phyloP scores from a whole-genome alignment of 2,329 filamentous ascomycete genomes.

The Escovopsis sp. region DNA sequence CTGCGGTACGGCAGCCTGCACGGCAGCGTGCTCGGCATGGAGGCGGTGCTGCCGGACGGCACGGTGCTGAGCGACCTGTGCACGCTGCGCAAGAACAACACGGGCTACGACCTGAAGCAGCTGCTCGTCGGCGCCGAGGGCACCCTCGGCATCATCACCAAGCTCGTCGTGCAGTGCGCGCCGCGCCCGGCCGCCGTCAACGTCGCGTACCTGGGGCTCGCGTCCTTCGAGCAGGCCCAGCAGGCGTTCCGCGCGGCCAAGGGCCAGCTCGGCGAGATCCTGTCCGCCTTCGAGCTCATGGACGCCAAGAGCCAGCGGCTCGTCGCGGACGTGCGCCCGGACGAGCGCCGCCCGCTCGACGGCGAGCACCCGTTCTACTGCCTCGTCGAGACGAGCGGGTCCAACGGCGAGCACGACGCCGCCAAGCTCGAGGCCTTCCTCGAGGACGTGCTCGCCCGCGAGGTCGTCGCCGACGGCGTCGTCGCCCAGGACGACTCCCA shows the following conservation, averaged over 20 bases:
- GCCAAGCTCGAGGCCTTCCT: slow-evolving; percentile 84
- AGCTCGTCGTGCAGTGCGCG: slow-evolving; percentile 75
- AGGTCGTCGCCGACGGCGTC: slow-evolving; percentile 78
- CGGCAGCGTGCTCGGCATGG: slow-evolving; percentile 79
- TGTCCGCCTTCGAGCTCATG: slow-evolving; percentile 97
- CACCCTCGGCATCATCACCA: slow-evolving; percentile 88
- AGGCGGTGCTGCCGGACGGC: slow-evolving; percentile 86
- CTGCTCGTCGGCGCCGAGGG: slow-evolving; percentile 93
- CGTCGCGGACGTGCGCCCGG: slow-evolving; percentile 58
- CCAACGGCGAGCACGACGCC: slow-evolving; percentile 82
- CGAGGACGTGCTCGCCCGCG: slow-evolving; percentile 78
- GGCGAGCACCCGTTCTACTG: slow-evolving; percentile 87
- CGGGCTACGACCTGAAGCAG: slow-evolving; percentile 93
- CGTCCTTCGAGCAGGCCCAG: slow-evolving; percentile 81
- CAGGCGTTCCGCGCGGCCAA: slow-evolving; percentile 80
- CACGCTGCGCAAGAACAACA: slow-evolving; percentile 93
- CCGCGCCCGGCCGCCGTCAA: slow-evolving; percentile 79
- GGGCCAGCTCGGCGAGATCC: slow-evolving; percentile 77
- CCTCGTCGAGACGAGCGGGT: slow-evolving; percentile 89
- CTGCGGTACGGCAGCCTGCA: slow-evolving; percentile 90
- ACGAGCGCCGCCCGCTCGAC: slow-evolving; percentile 65
- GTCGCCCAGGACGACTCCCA: slow-evolving; percentile 91
- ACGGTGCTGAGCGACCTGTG: slow-evolving; percentile 82
- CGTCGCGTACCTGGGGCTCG: slow-evolving; percentile 83
- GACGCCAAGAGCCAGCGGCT: slow-evolving; percentile 69